Evolutionary conservation across 768 basidiomycete species (phyloP).

Genomic region (Podaxis rugospora): DNA sequence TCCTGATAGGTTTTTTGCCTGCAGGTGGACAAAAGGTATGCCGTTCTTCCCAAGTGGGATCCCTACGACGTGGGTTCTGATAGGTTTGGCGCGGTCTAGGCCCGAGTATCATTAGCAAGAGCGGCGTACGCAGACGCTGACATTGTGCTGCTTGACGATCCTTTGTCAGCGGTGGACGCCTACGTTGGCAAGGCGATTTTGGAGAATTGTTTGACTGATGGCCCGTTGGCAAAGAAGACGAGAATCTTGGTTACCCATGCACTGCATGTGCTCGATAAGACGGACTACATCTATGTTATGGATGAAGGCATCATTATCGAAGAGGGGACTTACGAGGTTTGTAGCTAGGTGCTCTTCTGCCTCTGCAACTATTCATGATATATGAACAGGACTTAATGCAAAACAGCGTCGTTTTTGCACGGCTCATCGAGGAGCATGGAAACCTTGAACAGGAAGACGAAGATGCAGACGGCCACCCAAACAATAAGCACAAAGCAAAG

Average conservation of each 20-base stretch:
- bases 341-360: not conserved
- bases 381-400: conserved; percentile 38
- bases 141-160: conserved; percentile 78
- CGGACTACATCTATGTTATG: conserved; percentile 63
- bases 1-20: not conserved
- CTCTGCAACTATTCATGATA: not conserved
- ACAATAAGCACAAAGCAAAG: conserved; percentile 10
- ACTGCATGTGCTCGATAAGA: conserved; percentile 52
- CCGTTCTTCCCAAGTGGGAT: not conserved
- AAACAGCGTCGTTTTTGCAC: conserved; percentile 38
- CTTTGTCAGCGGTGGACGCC: conserved; percentile 75
- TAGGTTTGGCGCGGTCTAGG: conserved; percentile 28
- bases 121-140: conserved; percentile 73
- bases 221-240: conserved; percentile 50
- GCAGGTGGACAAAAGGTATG: conserved; percentile 35
- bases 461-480: conserved; percentile 10
- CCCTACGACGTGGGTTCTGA: not conserved
- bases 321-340: conserved; percentile 55
- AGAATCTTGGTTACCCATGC: conserved; percentile 61
- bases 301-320: conserved; percentile 56
- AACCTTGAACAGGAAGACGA: conserved; percentile 32
- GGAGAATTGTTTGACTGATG: conserved; percentile 53
- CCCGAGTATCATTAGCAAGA: conserved; percentile 71
- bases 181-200: conserved; percentile 67
- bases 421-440: conserved; percentile 55